A percentile compares a stretch with the other conserved stretches of the same genome.
Conservation (phyloP, 2,329 filamentous ascomycete species). For the Lasiodiplodia sp. region DNA sequence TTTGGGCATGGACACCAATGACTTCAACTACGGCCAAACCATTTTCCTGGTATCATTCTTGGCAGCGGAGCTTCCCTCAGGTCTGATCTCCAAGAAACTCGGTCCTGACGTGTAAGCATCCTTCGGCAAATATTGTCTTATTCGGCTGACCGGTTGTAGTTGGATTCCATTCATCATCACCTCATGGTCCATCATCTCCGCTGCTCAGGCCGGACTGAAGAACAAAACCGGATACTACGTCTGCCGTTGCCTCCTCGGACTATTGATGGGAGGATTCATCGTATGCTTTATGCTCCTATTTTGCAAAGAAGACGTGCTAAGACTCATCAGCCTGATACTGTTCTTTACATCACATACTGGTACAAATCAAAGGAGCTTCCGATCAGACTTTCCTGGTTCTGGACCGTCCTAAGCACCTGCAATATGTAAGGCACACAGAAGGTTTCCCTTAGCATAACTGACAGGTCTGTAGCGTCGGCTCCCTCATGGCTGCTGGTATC, state of each 20-base stretch:
- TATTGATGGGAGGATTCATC: constrained; percentile 65
- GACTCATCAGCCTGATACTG: constrained; percentile 52
- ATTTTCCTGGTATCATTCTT: constrained; percentile 40
- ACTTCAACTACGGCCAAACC: constrained; percentile 41
- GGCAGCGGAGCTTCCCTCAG: constrained; percentile 14
- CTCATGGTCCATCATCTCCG: constrained; percentile 31
- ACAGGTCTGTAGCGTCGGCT: constrained; percentile 53
- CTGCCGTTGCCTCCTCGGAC: constrained; percentile 52
- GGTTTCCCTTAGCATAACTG: constrained; percentile 33
- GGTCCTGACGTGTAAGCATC: constrained; percentile 11
- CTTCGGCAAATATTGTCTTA: background rate
- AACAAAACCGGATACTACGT: constrained; percentile 30
- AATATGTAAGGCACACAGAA: background rate
- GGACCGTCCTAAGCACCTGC: constrained; percentile 59
- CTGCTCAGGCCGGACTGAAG: constrained; percentile 30
- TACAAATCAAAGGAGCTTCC: constrained; percentile 71
- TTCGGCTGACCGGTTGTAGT: background rate
- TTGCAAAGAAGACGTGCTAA: background rate
- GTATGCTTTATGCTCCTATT: background rate
- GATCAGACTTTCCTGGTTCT: constrained; percentile 67
- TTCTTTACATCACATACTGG: constrained; percentile 70
- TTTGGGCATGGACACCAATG: constrained; percentile 39
- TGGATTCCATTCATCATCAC: constrained; percentile 28
- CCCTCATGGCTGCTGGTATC: constrained; percentile 56
- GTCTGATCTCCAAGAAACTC: constrained; percentile 17